phyloP scores from a whole-genome alignment of 441 rosid species.

The Francoa sonchifolia region DNA sequence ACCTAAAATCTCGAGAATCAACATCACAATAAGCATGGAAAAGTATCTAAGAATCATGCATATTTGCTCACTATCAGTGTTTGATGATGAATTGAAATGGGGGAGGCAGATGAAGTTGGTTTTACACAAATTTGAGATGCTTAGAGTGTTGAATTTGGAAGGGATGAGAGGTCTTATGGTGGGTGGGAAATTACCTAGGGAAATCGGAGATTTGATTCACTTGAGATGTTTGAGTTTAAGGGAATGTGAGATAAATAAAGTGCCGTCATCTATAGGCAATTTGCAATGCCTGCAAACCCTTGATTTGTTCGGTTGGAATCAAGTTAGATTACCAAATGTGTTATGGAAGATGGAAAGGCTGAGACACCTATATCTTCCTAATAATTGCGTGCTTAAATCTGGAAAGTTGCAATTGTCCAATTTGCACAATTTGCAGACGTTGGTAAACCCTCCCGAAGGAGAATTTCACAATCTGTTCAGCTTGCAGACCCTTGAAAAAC shows the following conservation, averaged over 20 bases:
- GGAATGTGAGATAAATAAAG: neutral
- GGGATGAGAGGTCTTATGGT: neutral
- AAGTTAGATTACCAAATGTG: conserved; percentile 8
- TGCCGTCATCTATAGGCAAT: conserved; percentile 7
- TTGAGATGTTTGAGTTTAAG: conserved; percentile 7
- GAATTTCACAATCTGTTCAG: too few relatives aligned
- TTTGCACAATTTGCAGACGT: conserved; percentile 3
- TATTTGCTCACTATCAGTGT: too few relatives aligned
- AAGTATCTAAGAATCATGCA: too few relatives aligned
- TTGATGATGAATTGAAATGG: too few relatives aligned
- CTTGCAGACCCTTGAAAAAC: too few relatives aligned
- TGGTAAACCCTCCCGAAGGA: conserved; percentile 6
- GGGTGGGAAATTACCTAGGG: conserved; percentile 3
- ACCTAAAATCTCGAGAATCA: too few relatives aligned
- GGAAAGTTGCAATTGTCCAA: conserved; percentile 5
- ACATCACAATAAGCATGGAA: too few relatives aligned
- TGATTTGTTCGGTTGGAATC: neutral
- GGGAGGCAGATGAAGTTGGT: conserved; percentile 5
- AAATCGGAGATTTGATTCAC: conserved; percentile 4
- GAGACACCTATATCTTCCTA: conserved; percentile 8
- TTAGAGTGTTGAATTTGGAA: conserved; percentile 8
- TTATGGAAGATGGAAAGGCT: conserved; percentile 10
- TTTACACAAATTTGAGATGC: neutral
- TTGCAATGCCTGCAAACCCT: conserved; percentile 11
- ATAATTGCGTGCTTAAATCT: neutral